phyloP scores from a whole-genome alignment of 2,329 filamentous ascomycete species.

The Fusarium zealandicum region DNA sequence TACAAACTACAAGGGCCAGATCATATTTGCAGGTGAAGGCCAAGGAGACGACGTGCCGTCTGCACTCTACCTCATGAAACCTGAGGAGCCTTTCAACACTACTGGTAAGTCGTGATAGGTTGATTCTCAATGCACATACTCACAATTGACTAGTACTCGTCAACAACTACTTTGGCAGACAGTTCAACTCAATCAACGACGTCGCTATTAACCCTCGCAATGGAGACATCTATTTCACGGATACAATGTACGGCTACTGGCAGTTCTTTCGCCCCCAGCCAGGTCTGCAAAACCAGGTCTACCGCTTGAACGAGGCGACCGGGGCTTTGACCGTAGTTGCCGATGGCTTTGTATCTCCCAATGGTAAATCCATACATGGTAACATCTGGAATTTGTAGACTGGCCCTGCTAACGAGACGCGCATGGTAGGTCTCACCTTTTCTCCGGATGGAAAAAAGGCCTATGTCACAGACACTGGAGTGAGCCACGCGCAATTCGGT shows the following conservation, averaged over 20 bases:
- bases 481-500: conserved; percentile 51
- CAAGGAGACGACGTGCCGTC: conserved; percentile 50
- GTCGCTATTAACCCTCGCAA: conserved; percentile 60
- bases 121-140: not conserved
- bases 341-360: conserved; percentile 63
- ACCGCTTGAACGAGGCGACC: conserved; percentile 59
- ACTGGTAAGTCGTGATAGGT: conserved; percentile 45
- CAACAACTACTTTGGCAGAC: conserved; percentile 65
- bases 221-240: conserved; percentile 70
- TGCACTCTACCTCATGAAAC: conserved; percentile 40
- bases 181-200: conserved; percentile 69
- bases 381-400: no score
- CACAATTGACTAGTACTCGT: conserved; percentile 51
- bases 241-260: conserved; percentile 65
- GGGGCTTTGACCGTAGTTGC: conserved; percentile 62
- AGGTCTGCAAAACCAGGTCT: conserved; percentile 64
- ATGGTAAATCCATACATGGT: no score
- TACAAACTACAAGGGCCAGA: conserved; percentile 58
- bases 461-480: conserved; percentile 66
- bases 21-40: conserved; percentile 59
- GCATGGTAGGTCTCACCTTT: conserved; percentile 58
- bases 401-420: not conserved
- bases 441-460: conserved; percentile 59
- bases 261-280: conserved; percentile 64
- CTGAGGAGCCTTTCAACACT: conserved; percentile 56